Evolutionary conservation across 768 basidiomycete species (phyloP).

Genomic region (Suillus bovinus): DNA sequence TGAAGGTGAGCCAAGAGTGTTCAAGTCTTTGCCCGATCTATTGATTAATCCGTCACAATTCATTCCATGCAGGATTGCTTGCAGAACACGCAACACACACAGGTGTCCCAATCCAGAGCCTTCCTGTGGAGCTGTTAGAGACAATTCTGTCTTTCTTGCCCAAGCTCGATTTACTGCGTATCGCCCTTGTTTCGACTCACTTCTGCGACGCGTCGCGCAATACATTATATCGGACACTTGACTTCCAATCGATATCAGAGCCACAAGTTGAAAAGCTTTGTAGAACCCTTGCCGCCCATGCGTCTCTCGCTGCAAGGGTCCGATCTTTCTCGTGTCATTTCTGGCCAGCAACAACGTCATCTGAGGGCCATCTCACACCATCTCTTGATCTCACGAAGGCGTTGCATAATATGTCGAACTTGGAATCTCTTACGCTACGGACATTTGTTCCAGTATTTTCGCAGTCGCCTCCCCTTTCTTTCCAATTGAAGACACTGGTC

Average conservation of each 20-base stretch:
- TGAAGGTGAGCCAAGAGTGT: constrained; percentile 6
- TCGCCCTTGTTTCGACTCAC: constrained; percentile 26
- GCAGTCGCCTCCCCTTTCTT: constrained; percentile 18
- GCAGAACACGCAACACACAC: not conserved
- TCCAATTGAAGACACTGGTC: constrained; percentile 27
- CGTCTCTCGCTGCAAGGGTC: constrained; percentile 26
- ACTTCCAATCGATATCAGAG: constrained; percentile 18
- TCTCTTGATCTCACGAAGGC: constrained; percentile 23
- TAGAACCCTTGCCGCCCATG: constrained; percentile 18
- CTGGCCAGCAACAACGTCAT: constrained; percentile 25
- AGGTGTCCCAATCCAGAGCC: constrained; percentile 1
- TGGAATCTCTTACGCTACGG: constrained; percentile 26
- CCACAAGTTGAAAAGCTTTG: constrained; percentile 20
- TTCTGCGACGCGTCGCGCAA: constrained; percentile 25
- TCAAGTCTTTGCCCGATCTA: constrained; percentile 23
- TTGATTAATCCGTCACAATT: constrained; percentile 11
- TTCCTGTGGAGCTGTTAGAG: constrained; percentile 23
- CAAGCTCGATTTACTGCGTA: constrained; percentile 16
- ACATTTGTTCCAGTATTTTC: constrained; percentile 27
- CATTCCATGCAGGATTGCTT: not conserved
- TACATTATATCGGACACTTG: constrained; percentile 23
- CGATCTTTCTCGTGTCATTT: constrained; percentile 24
- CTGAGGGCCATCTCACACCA: constrained; percentile 14
- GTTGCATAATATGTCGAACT: constrained; percentile 31
- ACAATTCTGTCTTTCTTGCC: constrained; percentile 24